A percentile compares a stretch with the other conserved stretches of the same genome.
phyloP scores from a whole-genome alignment of 352 stramenopile species.

The Salisapilia sapeloensis region DNA sequence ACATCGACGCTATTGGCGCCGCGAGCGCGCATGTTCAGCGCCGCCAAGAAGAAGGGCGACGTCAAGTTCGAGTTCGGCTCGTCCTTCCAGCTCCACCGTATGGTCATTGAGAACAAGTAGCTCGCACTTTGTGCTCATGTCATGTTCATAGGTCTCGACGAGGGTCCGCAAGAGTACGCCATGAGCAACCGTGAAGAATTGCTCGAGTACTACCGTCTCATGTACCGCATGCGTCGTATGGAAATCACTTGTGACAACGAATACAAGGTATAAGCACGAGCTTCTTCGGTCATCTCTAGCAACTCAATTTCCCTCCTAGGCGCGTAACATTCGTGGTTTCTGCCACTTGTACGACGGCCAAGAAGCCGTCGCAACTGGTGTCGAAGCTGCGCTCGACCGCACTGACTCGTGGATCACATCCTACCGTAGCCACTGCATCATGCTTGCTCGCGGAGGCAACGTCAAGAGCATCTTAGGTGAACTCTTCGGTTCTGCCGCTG shows the following conservation, averaged over 20 bases:
- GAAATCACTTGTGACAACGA: slow-evolving; percentile 99
- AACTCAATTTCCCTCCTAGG: slow-evolving; percentile 8
- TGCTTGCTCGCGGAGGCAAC: slow-evolving; percentile 86
- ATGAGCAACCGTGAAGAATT: slow-evolving; percentile 93
- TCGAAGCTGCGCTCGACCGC: slow-evolving; percentile 88
- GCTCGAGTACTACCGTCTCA: slow-evolving; percentile 92
- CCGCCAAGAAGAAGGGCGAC: slow-evolving; percentile 22
- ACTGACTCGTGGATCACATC: slow-evolving; percentile 98
- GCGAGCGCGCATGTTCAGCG: slow-evolving; percentile 37
- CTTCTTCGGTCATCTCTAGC: background rate
- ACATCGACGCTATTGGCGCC: slow-evolving; percentile 13
- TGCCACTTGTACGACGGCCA: slow-evolving; percentile 99
- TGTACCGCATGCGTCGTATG: slow-evolving; percentile 99
- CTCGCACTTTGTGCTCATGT: slow-evolving; percentile 1
- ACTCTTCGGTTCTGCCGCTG: slow-evolving; percentile 89
- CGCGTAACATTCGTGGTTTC: slow-evolving; percentile 95
- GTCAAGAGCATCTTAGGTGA: slow-evolving; percentile 91
- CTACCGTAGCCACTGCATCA: slow-evolving; percentile 99
- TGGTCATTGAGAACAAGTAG: slow-evolving; percentile 3
- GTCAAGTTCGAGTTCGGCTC: slow-evolving; percentile 50
- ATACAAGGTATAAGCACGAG: slow-evolving; percentile 86
- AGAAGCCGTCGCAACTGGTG: slow-evolving; percentile 97
- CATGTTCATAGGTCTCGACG: slow-evolving; percentile 29
- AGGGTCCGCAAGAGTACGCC: slow-evolving; percentile 33
- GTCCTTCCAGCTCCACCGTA: slow-evolving; percentile 74